Base-by-base conservation (phyloP, 2,329 filamentous ascomycete genomes). In the Stagonosporopsis rhizophila region DNA sequence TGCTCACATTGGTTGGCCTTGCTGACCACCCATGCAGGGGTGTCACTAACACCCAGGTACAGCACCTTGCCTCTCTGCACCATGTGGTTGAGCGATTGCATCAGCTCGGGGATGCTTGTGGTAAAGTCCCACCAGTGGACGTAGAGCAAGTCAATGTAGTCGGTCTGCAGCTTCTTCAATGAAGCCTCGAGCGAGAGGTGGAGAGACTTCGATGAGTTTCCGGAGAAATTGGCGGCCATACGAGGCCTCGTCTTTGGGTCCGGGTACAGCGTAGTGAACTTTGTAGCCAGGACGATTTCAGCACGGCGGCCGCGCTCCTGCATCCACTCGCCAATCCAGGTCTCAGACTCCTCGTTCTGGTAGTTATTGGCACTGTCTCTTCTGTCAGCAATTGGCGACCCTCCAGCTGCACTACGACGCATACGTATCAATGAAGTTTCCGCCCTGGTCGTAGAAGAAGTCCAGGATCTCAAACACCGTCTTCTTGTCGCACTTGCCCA, bases 251-350 rank as follows among this genome's bases (percentile, higher is more conserved):
- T 65, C 27, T 58, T 52, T 1, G 61, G 72, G 17, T 70, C 49
- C 1, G 67, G 67, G 41, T 62, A 72, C 34, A 51, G 59, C 0
- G 71, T 74, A 1, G 80, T 80, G 69, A 79, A 86, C 66, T 85
- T 85, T 17, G 83, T 85, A 0, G 83, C 81, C 19, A 86, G 63
- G 28, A 85, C 80, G 42, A 85, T 79, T 60, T 83, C 68, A 60
- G 83, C 80, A 8, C 81, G 78, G 40, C 75, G 76, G 11, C 73
- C 67, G 41, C 78, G 77, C 27, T 67, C 44, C 4, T 76, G 69
- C 76, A 84, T 76, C 82, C 82, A 84, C 56, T 83, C 81, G 28
- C 81, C 81, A 15, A 83, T 70, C 77, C 77, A 80, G 0, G 46
- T 64, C 62, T 84, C 82, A 11, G 77, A 80, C 60, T 83, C 75